Evolutionary conservation across 2,329 filamentous ascomycete genomes (phyloP).

Genomic region (Daldinia sp.): DNA sequence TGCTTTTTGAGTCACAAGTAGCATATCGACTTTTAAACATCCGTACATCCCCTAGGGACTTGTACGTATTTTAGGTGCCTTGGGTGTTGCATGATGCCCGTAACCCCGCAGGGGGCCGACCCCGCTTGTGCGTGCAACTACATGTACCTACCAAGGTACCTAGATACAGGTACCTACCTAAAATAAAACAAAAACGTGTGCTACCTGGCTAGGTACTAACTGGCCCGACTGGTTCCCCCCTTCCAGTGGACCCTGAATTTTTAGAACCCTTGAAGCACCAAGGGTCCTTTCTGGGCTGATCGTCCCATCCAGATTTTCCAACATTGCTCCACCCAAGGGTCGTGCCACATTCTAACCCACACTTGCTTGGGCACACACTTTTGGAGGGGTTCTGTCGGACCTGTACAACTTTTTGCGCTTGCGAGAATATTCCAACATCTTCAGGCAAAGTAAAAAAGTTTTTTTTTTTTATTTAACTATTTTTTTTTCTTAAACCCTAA

Average conservation of each 20-base stretch:
- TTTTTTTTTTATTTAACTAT: neutral
- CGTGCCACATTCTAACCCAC: constrained; percentile 33
- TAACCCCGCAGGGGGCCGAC: constrained; percentile 17
- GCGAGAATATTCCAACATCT: constrained; percentile 7
- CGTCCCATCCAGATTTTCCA: constrained; percentile 42
- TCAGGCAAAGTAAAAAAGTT: neutral
- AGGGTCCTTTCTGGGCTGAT: constrained; percentile 41
- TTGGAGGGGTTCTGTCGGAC: constrained; percentile 33
- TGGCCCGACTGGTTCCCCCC: neutral
- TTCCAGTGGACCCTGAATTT: constrained; percentile 43
- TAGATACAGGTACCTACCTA: neutral
- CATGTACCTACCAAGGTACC: constrained; percentile 17
- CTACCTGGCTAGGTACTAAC: constrained; percentile 1
- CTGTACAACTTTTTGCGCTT: constrained; percentile 24
- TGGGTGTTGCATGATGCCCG: constrained; percentile 8
- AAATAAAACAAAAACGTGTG: constrained; percentile 3
- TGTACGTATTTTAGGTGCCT: neutral
- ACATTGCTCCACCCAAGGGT: constrained; percentile 36
- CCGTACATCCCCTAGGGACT: neutral
- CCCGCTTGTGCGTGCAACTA: neutral
- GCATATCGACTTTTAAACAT: neutral
- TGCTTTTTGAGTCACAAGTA: neutral
- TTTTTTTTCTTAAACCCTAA: constrained; percentile 2
- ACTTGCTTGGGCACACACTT: constrained; percentile 31
- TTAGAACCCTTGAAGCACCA: constrained; percentile 38